A percentile compares a stretch with the other conserved stretches of the same genome.
Evolutionary conservation across 768 basidiomycete species (phyloP).

Genomic region (Suillus americanus): DNA sequence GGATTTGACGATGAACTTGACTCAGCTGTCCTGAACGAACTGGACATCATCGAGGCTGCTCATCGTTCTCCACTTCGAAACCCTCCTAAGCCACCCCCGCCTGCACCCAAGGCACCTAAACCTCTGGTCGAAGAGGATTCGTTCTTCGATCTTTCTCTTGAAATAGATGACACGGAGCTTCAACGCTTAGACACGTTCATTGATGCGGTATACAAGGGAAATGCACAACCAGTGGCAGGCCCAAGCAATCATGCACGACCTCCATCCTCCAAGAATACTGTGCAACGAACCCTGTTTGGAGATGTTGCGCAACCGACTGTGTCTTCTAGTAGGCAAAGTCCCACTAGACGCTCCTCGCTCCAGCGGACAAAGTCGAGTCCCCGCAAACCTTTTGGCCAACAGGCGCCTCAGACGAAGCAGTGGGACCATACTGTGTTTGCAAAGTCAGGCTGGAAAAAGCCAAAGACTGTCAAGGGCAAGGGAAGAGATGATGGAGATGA

Average conservation of each 20-base stretch:
- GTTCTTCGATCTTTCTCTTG: slow-evolving; percentile 53
- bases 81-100: slow-evolving; percentile 17
- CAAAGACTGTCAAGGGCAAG: slow-evolving; percentile 52
- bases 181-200: slow-evolving; percentile 53
- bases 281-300: slow-evolving; percentile 72
- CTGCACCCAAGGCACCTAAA: neutral
- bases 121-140: slow-evolving; percentile 39
- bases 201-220: slow-evolving; percentile 44
- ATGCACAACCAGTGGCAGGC: slow-evolving; percentile 41
- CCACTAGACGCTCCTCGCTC: slow-evolving; percentile 33
- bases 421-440: slow-evolving; percentile 94
- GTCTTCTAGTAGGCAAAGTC: slow-evolving; percentile 28
- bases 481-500: slow-evolving; percentile 49
- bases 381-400: slow-evolving; percentile 48
- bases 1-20: slow-evolving; percentile 72
- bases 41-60: slow-evolving; percentile 72
- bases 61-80: slow-evolving; percentile 29
- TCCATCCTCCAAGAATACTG: slow-evolving; percentile 36
- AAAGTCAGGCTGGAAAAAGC: slow-evolving; percentile 67
- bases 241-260: slow-evolving; percentile 27
- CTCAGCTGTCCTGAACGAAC: slow-evolving; percentile 54
- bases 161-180: slow-evolving; percentile 57
- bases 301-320: slow-evolving; percentile 42
- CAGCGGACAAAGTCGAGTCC: slow-evolving; percentile 43
- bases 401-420: slow-evolving; percentile 66